A percentile compares a stretch with the other conserved stretches of the same genome.
Evolutionary conservation across 73 alveolate genomes (phyloP).

Genomic region (Paramecium octaurelia): DNA sequence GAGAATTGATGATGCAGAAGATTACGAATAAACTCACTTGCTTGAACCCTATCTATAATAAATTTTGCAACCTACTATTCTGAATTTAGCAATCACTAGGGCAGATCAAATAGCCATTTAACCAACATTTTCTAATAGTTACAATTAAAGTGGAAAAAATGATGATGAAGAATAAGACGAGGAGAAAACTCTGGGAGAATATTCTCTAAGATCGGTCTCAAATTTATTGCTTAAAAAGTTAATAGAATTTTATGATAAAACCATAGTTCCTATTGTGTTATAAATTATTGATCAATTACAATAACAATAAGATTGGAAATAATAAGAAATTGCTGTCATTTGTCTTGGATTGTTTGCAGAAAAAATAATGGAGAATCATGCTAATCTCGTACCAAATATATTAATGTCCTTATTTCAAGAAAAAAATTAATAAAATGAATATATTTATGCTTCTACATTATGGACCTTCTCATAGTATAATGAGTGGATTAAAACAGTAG

Average conservation of each 20-base stretch:
- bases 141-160: neutral
- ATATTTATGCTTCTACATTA: constrained; percentile 8
- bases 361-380: neutral
- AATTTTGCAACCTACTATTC: neutral
- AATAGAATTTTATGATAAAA: neutral
- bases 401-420: neutral
- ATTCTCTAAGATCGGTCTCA: constrained; percentile 7
- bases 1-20: constrained; percentile 32
- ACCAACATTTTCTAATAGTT: constrained; percentile 29
- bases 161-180: constrained; percentile 6
- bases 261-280: neutral
- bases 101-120: neutral
- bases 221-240: neutral
- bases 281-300: neutral
- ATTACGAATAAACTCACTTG: neutral
- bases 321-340: neutral
- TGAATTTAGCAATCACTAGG: neutral
- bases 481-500: neutral
- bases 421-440: neutral
- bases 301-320: constrained; percentile 2
- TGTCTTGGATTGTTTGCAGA: constrained; percentile 17
- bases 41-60: neutral
- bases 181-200: neutral
- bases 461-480: constrained; percentile 27
- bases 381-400: neutral